Evolutionary conservation across 2,329 filamentous ascomycete species (phyloP), one percentile per base, ranked within the genome.

Genomic region (Pseudogymnoascus pannorum): DNA sequence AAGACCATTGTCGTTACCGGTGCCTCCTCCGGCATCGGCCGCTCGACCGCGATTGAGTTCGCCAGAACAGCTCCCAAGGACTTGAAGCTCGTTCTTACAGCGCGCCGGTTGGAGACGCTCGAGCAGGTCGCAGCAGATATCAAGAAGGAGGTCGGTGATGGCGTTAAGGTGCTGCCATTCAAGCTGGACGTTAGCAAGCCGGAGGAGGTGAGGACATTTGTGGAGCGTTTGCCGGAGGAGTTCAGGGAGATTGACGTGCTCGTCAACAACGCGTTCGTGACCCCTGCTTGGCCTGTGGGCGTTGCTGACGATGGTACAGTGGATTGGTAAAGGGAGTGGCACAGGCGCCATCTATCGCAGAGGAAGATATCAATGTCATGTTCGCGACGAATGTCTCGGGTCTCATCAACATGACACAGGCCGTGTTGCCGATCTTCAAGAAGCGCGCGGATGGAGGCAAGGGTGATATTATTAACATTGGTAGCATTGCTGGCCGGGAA

Each of bases 401-500:
- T 26, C 81, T 99, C 33, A 94, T 99, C 78, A 90, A 93, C 79
- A 91, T 97, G 88, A 97, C 94, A 0, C 94, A 99, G 79, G 90
- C 90, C 51, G 80, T 97, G 63, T 77, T 97, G 16, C 86, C 89
- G 59, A 86, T 92, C 72, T 95, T 92, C 81, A 88, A 91, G 75
- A 79, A 83, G 68, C 71, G 79, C 66, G 64, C 76, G 20, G 81
- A 93, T 61, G 87, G 89, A 63, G 92, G 92, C 62, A 79, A 83
- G 44, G 93, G 93, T 68, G 94, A 97, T 73, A 92, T 99, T 73
- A 96, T 99, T 78, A 97, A 97, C 72, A 86, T 97, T 70, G 92
- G 92, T 64, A 92, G 87, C 67, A 92, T 96, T 71, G 92, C 92
- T n/a, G 92, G 91, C 29, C 83, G 92, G 48, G 92, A 96, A 68